Conservation (phyloP, 441 rosid species). For the Rhodomyrtus psidioides region DNA sequence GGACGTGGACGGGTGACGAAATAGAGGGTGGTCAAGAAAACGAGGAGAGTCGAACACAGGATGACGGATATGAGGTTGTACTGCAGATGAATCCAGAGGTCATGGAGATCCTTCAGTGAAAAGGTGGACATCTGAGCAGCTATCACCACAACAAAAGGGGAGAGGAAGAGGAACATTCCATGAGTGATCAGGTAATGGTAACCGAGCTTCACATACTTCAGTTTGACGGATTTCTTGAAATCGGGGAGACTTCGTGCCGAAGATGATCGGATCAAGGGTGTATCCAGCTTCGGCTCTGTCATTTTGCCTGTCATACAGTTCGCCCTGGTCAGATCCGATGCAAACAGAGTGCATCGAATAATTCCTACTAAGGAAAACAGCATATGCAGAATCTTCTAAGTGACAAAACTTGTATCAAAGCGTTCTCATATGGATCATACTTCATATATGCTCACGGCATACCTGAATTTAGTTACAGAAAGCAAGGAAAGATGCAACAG, state of each 20-base stretch:
- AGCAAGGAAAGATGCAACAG: neutral
- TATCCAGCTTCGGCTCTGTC: slow-evolving; percentile 15
- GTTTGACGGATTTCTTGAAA: slow-evolving; percentile 42
- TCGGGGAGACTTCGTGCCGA: slow-evolving; percentile 35
- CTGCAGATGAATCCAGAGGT: slow-evolving; percentile 40
- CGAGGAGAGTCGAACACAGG: slow-evolving; percentile 37
- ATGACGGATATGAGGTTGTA: slow-evolving; percentile 43
- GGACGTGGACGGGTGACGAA: slow-evolving; percentile 42
- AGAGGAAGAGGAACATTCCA: slow-evolving; percentile 45
- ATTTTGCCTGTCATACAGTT: slow-evolving; percentile 10
- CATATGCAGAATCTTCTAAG: neutral
- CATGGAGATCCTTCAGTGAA: slow-evolving; percentile 31
- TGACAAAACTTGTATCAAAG: neutral
- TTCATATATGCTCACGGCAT: too few species aligned
- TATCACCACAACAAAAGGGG: slow-evolving; percentile 27
- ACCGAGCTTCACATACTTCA: slow-evolving; percentile 55
- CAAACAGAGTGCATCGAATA: neutral
- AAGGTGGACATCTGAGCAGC: slow-evolving; percentile 41
- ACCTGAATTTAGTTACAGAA: neutral
- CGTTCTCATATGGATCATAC: neutral
- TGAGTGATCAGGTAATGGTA: slow-evolving; percentile 54
- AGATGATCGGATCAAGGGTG: slow-evolving; percentile 16
- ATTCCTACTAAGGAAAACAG: neutral
- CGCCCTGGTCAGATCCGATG: neutral
- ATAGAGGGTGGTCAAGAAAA: slow-evolving; percentile 36